phyloP scores from a whole-genome alignment of 2,329 filamentous ascomycete genomes.

The Xylaria sp. region DNA sequence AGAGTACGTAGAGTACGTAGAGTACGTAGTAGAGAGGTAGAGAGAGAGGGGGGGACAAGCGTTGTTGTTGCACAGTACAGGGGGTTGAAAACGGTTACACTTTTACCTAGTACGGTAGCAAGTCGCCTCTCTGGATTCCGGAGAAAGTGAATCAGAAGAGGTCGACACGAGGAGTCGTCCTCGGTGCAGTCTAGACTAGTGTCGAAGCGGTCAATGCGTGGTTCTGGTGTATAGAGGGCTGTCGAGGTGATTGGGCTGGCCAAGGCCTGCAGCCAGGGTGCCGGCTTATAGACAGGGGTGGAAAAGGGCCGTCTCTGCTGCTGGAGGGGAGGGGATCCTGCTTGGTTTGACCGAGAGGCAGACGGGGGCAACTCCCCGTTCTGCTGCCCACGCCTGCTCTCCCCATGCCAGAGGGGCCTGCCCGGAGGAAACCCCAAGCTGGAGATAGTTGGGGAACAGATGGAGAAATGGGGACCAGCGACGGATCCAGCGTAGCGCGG shows the following conservation, averaged over 20 bases:
- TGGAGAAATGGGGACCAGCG: conserved; percentile 35
- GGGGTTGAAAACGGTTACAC: conserved; percentile 40
- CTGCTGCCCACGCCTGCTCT: not conserved
- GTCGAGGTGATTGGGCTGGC: conserved; percentile 43
- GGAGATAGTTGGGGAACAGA: conserved; percentile 42
- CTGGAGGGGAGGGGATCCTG: conserved; percentile 41
- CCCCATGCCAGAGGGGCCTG: conserved; percentile 24
- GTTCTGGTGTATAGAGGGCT: conserved; percentile 36
- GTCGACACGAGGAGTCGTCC: conserved; percentile 42
- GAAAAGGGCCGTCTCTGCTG: conserved; percentile 48
- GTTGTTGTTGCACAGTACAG: conserved; percentile 29
- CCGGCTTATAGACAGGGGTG: conserved; percentile 42
- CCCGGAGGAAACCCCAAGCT: conserved; percentile 34
- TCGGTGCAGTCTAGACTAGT: conserved; percentile 41
- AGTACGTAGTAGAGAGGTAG: too few species aligned
- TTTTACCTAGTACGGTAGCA: conserved; percentile 2
- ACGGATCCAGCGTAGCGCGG: not conserved
- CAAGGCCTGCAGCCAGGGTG: conserved; percentile 41
- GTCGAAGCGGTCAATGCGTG: conserved; percentile 37
- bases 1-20: too few species aligned
- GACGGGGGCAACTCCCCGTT: conserved; percentile 35
- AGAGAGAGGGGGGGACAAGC: conserved; percentile 10
- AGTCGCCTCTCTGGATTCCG: conserved; percentile 34
- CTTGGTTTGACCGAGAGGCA: conserved; percentile 46
- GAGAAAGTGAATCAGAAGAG: conserved; percentile 31